Evolutionary conservation across 345 rosid species (phyloP), one percentile per base, ranked within the genome.

Genomic region (Aquilaria sinensis): DNA sequence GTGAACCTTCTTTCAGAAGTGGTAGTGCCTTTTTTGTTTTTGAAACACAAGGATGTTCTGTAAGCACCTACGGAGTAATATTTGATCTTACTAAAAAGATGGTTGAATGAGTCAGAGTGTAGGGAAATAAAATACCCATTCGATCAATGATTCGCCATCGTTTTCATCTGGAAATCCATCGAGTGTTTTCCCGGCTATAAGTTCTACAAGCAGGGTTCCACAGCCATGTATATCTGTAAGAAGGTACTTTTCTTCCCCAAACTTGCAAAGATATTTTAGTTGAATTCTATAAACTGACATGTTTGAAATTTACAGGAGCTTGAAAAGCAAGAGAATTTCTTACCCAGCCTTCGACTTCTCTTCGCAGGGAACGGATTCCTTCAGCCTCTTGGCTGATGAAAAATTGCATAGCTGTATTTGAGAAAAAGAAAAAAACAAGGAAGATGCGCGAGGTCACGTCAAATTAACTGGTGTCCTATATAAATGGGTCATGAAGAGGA

Each of bases 191-290:
- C 87, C 84, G 8, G 67, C 74, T 52, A 83, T 69, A 57, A 83
- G 77, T 72, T 80, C 82, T 50, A 83, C 34, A 9, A 83, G 81
- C 6, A 83, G 43, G 29, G 55, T 43, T 58, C 81, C 87, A 29
- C 80, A 80, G 51, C 61, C 83, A 23, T 56, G 76, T 37, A 83
- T 64, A 63, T 83, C 87, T 15, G 61, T 32, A 50, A 54, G 49
- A 47, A 67, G 65, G 6, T 14, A 48, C 61, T 77, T 64, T 4
- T 72, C 75, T 69, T 67, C 53, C 64, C 53, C n/a, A 15, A 8
- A 30, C 45, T 9, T 53, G 13, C 10, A 2, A 14, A 31, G 51
- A 45, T 13, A 46, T 51, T 80, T 79, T 74, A 82, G 48, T 9
- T 46, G 78, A 59, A 47, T 74, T 70, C 33, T 57, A 66, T 16